Evolutionary conservation across 208 protist genomes (phyloP).

Genomic region (Leishmania turanica): DNA sequence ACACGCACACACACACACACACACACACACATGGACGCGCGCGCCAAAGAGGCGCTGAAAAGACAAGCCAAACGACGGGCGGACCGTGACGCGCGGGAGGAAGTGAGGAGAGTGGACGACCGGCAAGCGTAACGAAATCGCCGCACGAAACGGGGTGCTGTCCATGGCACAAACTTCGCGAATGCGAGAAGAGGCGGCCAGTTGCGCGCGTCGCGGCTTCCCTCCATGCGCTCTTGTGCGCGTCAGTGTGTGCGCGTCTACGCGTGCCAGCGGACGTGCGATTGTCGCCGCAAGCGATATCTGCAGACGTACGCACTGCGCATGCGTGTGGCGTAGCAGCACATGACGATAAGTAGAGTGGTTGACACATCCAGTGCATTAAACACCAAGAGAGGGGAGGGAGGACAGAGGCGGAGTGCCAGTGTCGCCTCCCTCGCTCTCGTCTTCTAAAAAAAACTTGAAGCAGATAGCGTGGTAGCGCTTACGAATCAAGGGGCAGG

Average conservation of each 20-base stretch:
- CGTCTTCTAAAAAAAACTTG: background rate
- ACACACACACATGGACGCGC: slow-evolving; percentile 3
- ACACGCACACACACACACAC: background rate
- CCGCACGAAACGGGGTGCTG: background rate
- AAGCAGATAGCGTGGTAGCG: background rate
- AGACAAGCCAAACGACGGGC: too few relatives aligned
- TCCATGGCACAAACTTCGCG: background rate
- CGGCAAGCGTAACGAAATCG: background rate
- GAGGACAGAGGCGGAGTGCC: background rate
- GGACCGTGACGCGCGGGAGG: background rate
- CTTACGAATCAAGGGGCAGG: background rate
- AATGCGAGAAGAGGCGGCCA: background rate
- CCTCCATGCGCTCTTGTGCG: background rate
- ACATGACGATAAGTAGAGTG: background rate
- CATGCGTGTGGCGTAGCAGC: background rate
- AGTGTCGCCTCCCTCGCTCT: background rate
- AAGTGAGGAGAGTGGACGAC: background rate
- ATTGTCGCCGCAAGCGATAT: background rate
- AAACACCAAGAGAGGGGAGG: background rate
- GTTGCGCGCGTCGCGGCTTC: background rate
- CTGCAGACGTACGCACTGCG: background rate
- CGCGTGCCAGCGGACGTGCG: background rate
- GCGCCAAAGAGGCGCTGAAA: background rate
- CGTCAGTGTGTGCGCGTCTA: background rate
- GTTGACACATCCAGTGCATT: background rate